Evolutionary conservation across 2,329 filamentous ascomycete species (phyloP).

Genomic region (Cadophora luteo-olivacea): DNA sequence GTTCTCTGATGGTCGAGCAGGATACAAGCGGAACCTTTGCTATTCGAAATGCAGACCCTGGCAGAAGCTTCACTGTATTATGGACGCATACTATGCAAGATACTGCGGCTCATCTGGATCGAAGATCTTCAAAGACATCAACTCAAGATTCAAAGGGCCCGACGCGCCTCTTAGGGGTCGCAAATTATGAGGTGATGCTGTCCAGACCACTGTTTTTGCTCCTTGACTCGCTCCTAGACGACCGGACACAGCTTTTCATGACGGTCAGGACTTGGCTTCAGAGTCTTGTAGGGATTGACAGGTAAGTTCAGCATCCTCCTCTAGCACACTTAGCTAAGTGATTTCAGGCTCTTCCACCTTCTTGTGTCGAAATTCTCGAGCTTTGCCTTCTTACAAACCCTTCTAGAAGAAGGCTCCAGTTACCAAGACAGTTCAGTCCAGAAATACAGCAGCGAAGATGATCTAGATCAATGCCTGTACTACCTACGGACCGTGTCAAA

Average conservation of each 20-base stretch:
- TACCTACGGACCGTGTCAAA: constrained; percentile 78
- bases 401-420: constrained; percentile 30
- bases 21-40: constrained; percentile 56
- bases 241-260: constrained; percentile 76
- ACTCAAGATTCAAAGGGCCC: constrained; percentile 45
- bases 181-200: constrained; percentile 75
- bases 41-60: constrained; percentile 62
- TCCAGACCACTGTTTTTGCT: constrained; percentile 82
- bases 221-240: constrained; percentile 77
- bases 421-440: constrained; percentile 37
- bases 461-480: constrained; percentile 79
- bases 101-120: constrained; percentile 52
- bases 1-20: constrained; percentile 68
- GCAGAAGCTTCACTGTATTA: constrained; percentile 74
- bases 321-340: constrained; percentile 5
- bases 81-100: constrained; percentile 82
- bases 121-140: constrained; percentile 56
- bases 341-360: constrained; percentile 62
- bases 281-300: constrained; percentile 66
- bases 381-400: constrained; percentile 57
- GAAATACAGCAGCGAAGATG: constrained; percentile 62
- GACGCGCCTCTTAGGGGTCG: constrained; percentile 59
- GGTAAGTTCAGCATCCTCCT: constrained; percentile 52
- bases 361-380: constrained; percentile 64
- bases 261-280: constrained; percentile 84